Evolutionary conservation across 2,329 filamentous ascomycete species (phyloP), one percentile per base, ranked within the genome.

Genomic region (Scolecobasidium constrictum): DNA sequence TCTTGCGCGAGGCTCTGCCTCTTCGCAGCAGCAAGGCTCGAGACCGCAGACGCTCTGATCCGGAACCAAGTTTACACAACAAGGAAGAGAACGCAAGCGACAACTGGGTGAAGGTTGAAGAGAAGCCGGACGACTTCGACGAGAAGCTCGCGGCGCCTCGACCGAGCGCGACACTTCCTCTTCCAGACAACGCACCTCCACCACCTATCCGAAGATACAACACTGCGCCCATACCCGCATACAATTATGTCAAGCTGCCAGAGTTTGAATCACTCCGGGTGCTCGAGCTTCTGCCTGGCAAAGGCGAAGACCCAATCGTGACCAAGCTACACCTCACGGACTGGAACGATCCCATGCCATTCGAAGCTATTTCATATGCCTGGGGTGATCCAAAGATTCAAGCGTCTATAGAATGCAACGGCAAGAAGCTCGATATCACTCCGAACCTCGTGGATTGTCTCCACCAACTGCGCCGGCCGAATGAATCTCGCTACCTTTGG

Each of bases 291-390:
- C 21, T 43, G 13, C 34, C 41, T 17, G 33, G 33, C 4, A 18
- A 16, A 3, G 9, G 18, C 16, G 15, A 17, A 11, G 34, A 38
- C 7, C n/a, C 26, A 16, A 17, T 43, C 33, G 13, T 20, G 7
- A 38, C 16, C 16, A n/a, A 9, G 17, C 19, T 43, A n/a, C 33
- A 43, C 13, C 15, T 26, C 13, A n/a, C 35, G 3, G 33, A 36
- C 15, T 43, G 18, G 19, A 38, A 38, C 34, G 15, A 41, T 31
- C 2, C 42, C 20, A 16, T 20, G 22, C 19, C 42, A 4, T 49
- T 39, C 16, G 34, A 47, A 37, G 47, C 44, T n/a, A 20, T 50
- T 11, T 50, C 47, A 2, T 50, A 50, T 26, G 42, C 40, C 17
- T 49, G 48, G 48, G 47, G 48, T 5, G 22, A 23, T 16, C 7